Base-by-base conservation (phyloP, 805 yeast genomes). In the Cyberlindnera mississippiensis region DNA sequence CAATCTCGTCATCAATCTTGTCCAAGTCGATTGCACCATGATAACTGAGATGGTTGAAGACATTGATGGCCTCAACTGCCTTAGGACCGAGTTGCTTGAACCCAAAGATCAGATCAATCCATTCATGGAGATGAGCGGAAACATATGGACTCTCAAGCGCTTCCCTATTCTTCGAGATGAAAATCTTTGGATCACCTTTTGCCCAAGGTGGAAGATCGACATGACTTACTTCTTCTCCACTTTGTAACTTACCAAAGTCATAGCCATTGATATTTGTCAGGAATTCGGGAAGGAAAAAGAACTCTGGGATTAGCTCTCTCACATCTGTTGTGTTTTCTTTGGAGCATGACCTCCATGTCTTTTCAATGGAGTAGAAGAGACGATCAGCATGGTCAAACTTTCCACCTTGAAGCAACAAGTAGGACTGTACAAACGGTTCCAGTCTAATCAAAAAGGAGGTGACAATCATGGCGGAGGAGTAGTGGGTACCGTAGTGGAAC, bases 401-500 rank as follows among this genome's bases (percentile, higher is more conserved):
- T 0, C 96, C 96, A 11, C 93, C 96, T 66, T 88, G 96, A 7
- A 89, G 63, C 15, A 85, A 57, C 32, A 86, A 61, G 54, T 84
- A 87, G 0, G 95, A 82, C 40, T 84, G 85, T 2, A 84, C 91
- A 61, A 79, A 85, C 0, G 96, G 96, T 48, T 81, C 75, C 19
- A 88, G 52, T 37, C 96, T 68, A 29, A 88, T 85, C 49, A 88
- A 60, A 52, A 75, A 88, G 0, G 93, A 83, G 0, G 95, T 74
- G 2, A 87, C 96, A 56, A 88, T 87, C 96, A 88, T 89, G 0
- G 96, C 95, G 0, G 95, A 85, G 0, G 96, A 87, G 57, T 88
- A 88, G 60, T 88, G 96, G 0, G 96, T 89, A 2, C 96, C 96
- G 55, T 88, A 88, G 59, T 88, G 96, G 61, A 88, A 88, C 0